Percentiles rank a stretch among this genome's conserved stretches.
Conservation (phyloP, 2,329 filamentous ascomycete species). For the Aspergillus cejpii region DNA sequence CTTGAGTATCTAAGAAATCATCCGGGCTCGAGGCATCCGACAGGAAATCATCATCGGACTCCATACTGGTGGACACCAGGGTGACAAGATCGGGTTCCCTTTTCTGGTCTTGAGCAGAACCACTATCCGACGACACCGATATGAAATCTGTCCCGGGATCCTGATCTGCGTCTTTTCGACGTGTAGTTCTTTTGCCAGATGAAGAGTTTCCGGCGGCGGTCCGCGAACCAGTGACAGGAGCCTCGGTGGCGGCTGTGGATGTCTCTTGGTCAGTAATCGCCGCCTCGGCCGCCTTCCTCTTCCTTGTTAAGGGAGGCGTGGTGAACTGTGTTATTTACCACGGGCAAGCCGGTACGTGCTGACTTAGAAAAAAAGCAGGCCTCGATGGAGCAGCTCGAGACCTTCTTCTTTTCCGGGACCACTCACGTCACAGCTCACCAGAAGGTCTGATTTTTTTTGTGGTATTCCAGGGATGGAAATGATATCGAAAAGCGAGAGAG, state of each 20-base stretch:
- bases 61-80: slow-evolving; percentile 58
- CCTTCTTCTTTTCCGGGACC: slow-evolving; percentile 19
- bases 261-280: slow-evolving; percentile 27
- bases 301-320: slow-evolving; percentile 49
- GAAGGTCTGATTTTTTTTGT: slow-evolving; percentile 1
- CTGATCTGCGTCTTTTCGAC: slow-evolving; percentile 15
- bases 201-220: slow-evolving; percentile 20
- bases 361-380: slow-evolving; percentile 18
- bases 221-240: slow-evolving; percentile 19
- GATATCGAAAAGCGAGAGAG: too few species aligned
- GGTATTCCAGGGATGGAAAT: neutral
- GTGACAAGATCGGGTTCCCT: slow-evolving; percentile 36
- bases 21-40: slow-evolving; percentile 73
- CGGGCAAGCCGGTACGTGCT: slow-evolving; percentile 19
- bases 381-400: slow-evolving; percentile 18
- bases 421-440: slow-evolving; percentile 24
- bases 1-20: slow-evolving; percentile 58
- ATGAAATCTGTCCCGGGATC: slow-evolving; percentile 10
- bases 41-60: slow-evolving; percentile 93
- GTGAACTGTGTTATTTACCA: slow-evolving; percentile 34
- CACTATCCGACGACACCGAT: slow-evolving; percentile 7
- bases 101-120: slow-evolving; percentile 16
- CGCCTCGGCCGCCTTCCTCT: slow-evolving; percentile 49
- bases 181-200: slow-evolving; percentile 14
- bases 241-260: slow-evolving; percentile 27